Conservation (phyloP, 202 grass and related monocot species). For the Brachypodium distachyon region DNA sequence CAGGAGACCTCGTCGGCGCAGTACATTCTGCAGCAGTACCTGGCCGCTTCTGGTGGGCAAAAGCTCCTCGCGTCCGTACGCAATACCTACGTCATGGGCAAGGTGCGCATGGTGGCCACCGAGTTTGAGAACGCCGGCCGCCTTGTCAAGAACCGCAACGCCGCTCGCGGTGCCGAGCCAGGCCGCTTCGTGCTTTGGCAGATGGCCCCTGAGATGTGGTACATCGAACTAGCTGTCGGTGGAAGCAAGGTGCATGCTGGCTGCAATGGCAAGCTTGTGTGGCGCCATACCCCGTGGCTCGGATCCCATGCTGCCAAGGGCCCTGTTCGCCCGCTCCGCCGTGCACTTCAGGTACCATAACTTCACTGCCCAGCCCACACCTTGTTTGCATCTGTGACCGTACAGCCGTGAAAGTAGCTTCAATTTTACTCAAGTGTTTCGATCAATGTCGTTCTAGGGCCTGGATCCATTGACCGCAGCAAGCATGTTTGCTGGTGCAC, state of each 20-base stretch:
- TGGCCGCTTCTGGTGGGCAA: conserved; percentile 64
- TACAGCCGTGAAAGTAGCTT: neutral
- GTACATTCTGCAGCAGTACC: conserved; percentile 85
- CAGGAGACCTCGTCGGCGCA: conserved; percentile 71
- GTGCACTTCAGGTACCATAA: conserved; percentile 65
- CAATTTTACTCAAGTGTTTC: neutral
- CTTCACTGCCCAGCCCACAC: neutral
- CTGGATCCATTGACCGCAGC: conserved; percentile 61
- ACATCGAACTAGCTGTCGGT: conserved; percentile 50
- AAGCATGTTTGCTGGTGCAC: conserved; percentile 52
- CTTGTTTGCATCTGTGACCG: neutral
- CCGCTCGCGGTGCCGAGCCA: conserved; percentile 22
- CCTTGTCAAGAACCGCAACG: conserved; percentile 44
- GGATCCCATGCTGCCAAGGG: conserved; percentile 57
- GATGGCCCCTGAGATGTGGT: conserved; percentile 70
- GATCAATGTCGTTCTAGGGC: conserved; percentile 40
- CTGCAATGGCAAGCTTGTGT: conserved; percentile 59
- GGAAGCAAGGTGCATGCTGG: conserved; percentile 67
- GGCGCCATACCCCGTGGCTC: conserved; percentile 58
- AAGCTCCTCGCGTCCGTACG: conserved; percentile 44
- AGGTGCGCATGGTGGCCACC: conserved; percentile 54
- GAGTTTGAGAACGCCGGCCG: conserved; percentile 50
- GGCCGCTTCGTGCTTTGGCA: conserved; percentile 77
- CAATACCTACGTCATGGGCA: conserved; percentile 62
- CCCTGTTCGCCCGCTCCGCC: conserved; percentile 63